phyloP scores from a whole-genome alignment of 1,284 basidiomycete species.

The Cutaneotrichosporon cavernicola region DNA sequence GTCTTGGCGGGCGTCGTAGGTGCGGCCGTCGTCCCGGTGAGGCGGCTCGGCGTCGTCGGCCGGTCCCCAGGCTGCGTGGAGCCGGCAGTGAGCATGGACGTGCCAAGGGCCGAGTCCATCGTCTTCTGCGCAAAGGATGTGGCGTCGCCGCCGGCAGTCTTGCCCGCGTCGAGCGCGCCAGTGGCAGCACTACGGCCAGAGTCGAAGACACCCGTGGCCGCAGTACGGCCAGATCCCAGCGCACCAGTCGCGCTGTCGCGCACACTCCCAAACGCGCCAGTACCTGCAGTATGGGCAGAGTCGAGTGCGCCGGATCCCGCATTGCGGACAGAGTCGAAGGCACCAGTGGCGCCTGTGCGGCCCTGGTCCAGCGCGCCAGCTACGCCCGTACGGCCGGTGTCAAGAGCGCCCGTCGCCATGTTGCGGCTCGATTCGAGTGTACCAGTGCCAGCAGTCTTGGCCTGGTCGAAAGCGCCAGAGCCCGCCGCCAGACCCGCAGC shows the following conservation, averaged over 20 bases:
- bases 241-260: slow-evolving; percentile 5
- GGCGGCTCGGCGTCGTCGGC: neutral
- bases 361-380: too few relatives aligned
- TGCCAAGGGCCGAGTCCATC: slow-evolving; percentile 4
- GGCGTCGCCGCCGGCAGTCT: neutral
- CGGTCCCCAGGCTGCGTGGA: neutral
- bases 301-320: neutral
- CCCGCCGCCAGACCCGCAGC: neutral
- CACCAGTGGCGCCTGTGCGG: neutral
- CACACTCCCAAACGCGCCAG: neutral
- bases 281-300: neutral
- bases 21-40: neutral
- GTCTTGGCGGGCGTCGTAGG: neutral
- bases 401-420: neutral
- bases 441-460: neutral
- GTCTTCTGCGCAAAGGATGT: slow-evolving; percentile 10
- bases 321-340: neutral
- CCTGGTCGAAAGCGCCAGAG: neutral
- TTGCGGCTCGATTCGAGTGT: neutral
- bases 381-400: neutral
- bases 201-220: neutral
- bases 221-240: neutral
- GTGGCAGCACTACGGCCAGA: slow-evolving; percentile 2
- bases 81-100: neutral
- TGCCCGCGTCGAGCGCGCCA: neutral